Base-by-base conservation (phyloP, 345 rosid genomes). In the Toxicodendron radicans region DNA sequence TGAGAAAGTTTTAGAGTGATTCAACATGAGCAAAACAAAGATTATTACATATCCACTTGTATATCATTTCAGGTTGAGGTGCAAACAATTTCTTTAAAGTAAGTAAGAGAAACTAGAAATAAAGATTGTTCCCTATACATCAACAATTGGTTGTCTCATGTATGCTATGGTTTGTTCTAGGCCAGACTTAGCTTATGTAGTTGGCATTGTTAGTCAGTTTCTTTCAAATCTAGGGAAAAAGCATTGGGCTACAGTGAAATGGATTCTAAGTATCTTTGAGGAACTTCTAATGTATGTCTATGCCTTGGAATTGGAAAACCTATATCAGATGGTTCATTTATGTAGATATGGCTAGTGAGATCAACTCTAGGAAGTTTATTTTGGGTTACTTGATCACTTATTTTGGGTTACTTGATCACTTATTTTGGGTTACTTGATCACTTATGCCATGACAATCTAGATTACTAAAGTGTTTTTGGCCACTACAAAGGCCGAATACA, bases 21-120 rank as follows among this genome's bases (percentile, higher is more conserved):
- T 56, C n/a, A 71, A 71, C 38, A 71, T 71, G 23, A 33, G 9
- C 27, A 58, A 71, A 9, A 14, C 57, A 38, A 71, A 59, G 58
- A 1, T 4, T 10, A 4, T 59, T 10, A 14, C 10, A 21, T 38
- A 38, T 58, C 54, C 58, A 2, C 45, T 5, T 17, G 56, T 21
- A 10, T 12, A 3, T n/a, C 30, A 23, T 58, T 59, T 20, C 61
- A 71, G 9, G 58, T 38, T 3, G 12, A 17, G 35, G 27, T 11
- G 27, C 3, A 12, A 51, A 1, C 0, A 3, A 33, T 20, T 18
- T 16, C 13, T 1, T 41, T 2, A n/a, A 30, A 21, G 30, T 14
- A 41, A 38, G 38, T 2, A 52, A 17, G 53, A 30, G 3, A 63
- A 49, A 27, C 21, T 63, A 12, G 33, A 64, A 10, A 62, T 62